A percentile compares a stretch with the other conserved stretches of the same genome.
These are phyloP conservation scores for Prunus dulcis DNA, from an alignment of 306 rosid species.

Conservation along the genomic window DNA sequence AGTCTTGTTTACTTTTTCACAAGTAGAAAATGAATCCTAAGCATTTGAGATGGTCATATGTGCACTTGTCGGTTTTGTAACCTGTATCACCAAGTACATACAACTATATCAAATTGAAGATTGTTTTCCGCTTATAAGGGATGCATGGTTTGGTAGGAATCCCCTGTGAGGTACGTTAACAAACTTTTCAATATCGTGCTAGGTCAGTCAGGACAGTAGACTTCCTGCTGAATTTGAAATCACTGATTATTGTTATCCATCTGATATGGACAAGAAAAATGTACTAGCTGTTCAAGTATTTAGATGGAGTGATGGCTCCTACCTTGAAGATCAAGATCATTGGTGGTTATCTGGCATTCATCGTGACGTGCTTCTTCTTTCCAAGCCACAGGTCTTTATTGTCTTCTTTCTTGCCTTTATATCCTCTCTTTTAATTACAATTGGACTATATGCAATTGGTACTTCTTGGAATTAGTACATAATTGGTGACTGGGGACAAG, in stretches of 20 bases:
- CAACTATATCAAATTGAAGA: background rate
- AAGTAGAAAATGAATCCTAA: background rate
- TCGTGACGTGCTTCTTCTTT: constrained; percentile 87
- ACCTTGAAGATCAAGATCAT: constrained; percentile 98
- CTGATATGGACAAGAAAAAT: constrained; percentile 59
- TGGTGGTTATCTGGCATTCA: constrained; percentile 97
- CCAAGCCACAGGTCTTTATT: constrained; percentile 78
- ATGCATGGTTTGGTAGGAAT: background rate
- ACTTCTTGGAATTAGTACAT: background rate
- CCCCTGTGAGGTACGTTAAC: constrained; percentile 23
- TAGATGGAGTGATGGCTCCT: constrained; percentile 95
- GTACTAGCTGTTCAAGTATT: constrained; percentile 89
- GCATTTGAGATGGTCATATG: background rate
- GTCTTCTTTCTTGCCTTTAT: constrained; percentile 5
- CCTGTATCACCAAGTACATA: background rate
- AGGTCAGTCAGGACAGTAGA: constrained; percentile 92
- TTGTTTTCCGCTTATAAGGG: background rate
- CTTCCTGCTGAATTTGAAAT: constrained; percentile 97
- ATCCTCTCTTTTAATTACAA: background rate
- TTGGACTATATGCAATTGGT: background rate
- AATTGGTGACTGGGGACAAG: background rate
- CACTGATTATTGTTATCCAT: constrained; percentile 75
- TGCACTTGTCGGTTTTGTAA: background rate
- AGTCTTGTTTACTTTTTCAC: background rate
- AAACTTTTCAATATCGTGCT: constrained; percentile 33